Percentiles rank a stretch among this genome's conserved stretches.
phyloP scores from a whole-genome alignment of 2,329 filamentous ascomycete genomes.

The Trichophyton benhamiae region DNA sequence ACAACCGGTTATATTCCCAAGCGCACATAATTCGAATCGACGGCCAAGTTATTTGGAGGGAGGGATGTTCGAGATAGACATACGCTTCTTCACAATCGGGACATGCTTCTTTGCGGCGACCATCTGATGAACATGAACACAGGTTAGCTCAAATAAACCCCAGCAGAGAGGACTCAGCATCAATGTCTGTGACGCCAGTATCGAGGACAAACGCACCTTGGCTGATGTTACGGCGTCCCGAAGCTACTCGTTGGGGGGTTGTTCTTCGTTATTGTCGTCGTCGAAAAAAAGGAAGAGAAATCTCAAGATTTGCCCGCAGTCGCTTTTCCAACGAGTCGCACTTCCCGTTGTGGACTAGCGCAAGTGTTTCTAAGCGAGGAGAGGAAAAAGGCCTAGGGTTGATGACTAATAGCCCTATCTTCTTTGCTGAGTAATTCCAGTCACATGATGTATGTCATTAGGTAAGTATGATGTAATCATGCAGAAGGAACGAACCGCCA shows the following conservation, averaged over 20 bases:
- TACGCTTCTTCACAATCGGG: slow-evolving; percentile 99
- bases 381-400: slow-evolving; percentile 7
- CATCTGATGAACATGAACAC: slow-evolving; percentile 50
- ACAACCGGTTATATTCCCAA: neutral
- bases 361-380: slow-evolving; percentile 10
- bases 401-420: slow-evolving; percentile 8
- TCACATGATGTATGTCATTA: neutral
- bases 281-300: neutral
- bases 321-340: slow-evolving; percentile 2
- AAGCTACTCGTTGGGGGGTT: slow-evolving; percentile 28
- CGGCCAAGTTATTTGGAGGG: neutral
- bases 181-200: neutral
- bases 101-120: slow-evolving; percentile 98
- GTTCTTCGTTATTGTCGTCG: slow-evolving; percentile 1
- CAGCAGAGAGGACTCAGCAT: neutral
- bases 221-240: slow-evolving; percentile 30
- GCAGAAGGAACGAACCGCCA: neutral
- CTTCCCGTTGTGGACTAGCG: slow-evolving; percentile 1
- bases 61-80: slow-evolving; percentile 35
- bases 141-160: slow-evolving; percentile 4
- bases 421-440: neutral
- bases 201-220: slow-evolving; percentile 27
- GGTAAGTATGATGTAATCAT: neutral
- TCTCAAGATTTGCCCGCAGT: neutral
- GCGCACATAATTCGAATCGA: neutral